phyloP scores from a whole-genome alignment of 176 grass and related monocot genomes.

The Bothriochloa decipiens region DNA sequence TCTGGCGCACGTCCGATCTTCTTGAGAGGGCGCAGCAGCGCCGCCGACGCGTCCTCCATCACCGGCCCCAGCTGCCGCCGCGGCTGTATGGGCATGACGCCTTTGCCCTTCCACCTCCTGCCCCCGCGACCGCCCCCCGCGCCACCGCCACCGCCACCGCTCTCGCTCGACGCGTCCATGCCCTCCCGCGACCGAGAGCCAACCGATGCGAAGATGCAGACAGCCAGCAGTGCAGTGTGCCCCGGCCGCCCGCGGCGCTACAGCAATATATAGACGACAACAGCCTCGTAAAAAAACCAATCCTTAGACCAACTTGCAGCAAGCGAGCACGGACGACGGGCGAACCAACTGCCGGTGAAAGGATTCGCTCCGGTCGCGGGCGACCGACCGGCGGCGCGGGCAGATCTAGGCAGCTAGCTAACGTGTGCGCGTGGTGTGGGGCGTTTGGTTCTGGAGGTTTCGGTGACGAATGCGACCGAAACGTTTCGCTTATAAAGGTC shows the following conservation, averaged over 20 bases:
- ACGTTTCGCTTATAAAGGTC: slow-evolving; percentile 41
- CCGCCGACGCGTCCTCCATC: slow-evolving; percentile 50
- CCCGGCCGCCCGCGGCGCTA: slow-evolving; percentile 29
- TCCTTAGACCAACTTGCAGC: slow-evolving; percentile 32
- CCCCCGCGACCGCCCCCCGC: slow-evolving; percentile 22
- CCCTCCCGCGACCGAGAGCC: neutral
- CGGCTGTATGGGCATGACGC: slow-evolving; percentile 56
- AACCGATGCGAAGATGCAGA: neutral
- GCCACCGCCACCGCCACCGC: slow-evolving; percentile 15
- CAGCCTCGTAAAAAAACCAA: slow-evolving; percentile 33
- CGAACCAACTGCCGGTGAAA: slow-evolving; percentile 9
- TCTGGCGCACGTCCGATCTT: slow-evolving; percentile 65
- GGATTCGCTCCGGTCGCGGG: slow-evolving; percentile 31
- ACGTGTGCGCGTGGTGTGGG: neutral
- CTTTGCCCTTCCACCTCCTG: slow-evolving; percentile 47
- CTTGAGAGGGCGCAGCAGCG: slow-evolving; percentile 56
- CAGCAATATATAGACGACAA: slow-evolving; percentile 24
- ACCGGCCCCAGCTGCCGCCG: slow-evolving; percentile 54
- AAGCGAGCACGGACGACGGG: neutral
- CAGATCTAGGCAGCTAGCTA: neutral
- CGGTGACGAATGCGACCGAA: slow-evolving; percentile 22
- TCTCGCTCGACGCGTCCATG: slow-evolving; percentile 47
- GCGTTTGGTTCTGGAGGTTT: slow-evolving; percentile 38
- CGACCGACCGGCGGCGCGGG: slow-evolving; percentile 28
- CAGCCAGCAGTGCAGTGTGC: slow-evolving; percentile 10